These are phyloP conservation scores for Rutstroemia sp. DNA, from an alignment of 2,329 filamentous ascomycete genomes.

Conservation along the genomic window DNA sequence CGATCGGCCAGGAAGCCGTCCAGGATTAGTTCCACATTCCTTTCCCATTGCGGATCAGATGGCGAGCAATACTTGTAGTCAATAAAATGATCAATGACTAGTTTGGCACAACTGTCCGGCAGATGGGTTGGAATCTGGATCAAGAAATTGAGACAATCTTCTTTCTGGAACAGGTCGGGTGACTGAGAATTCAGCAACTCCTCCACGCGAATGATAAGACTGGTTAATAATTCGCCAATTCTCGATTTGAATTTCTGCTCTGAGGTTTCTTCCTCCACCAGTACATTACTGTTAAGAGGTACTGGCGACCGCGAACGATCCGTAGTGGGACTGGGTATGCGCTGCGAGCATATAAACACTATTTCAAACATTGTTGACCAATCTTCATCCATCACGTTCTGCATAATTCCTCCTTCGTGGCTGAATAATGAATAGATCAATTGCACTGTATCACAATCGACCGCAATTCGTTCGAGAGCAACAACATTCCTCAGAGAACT, in stretches of 20 bases:
- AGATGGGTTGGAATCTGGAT: constrained; percentile 53
- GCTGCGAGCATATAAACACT: constrained; percentile 43
- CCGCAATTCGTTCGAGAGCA: constrained; percentile 24
- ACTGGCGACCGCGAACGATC: constrained; percentile 17
- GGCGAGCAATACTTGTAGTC: constrained; percentile 66
- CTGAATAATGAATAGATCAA: constrained; percentile 48
- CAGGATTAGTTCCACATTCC: constrained; percentile 53
- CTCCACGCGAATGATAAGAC: constrained; percentile 27
- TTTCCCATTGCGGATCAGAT: constrained; percentile 61
- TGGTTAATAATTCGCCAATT: constrained; percentile 25
- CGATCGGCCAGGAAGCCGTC: constrained; percentile 57
- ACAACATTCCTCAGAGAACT: constrained; percentile 48
- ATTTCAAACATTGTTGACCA: constrained; percentile 56
- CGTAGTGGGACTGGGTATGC: constrained; percentile 21
- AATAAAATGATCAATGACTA: constrained; percentile 60
- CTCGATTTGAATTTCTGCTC: constrained; percentile 19
- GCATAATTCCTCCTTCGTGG: constrained; percentile 45
- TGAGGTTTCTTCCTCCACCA: constrained; percentile 16
- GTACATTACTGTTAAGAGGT: constrained; percentile 6
- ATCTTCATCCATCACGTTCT: constrained; percentile 55
- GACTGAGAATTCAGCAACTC: constrained; percentile 32
- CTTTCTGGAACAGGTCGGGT: constrained; percentile 53
- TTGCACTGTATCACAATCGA: constrained; percentile 28
- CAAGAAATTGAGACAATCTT: constrained; percentile 61
- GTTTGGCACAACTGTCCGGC: constrained; percentile 54